Evolutionary conservation across 2,329 filamentous ascomycete genomes (phyloP).

Genomic region (Metarhizium robertsii): DNA sequence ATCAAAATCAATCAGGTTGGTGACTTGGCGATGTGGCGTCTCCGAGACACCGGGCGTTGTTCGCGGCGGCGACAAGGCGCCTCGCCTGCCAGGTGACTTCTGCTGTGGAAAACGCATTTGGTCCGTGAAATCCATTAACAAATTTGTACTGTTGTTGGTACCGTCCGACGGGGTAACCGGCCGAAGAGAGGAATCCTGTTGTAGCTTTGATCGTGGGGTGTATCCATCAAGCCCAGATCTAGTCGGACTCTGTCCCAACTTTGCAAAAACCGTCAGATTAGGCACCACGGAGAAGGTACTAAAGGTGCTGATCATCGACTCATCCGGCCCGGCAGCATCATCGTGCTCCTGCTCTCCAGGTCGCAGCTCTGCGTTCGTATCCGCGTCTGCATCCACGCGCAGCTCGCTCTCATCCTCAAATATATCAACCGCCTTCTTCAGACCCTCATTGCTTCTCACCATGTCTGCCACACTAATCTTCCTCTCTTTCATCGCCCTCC

Average conservation of each 20-base stretch:
- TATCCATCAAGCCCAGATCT: conserved; percentile 35
- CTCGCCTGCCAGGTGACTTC: conserved; percentile 37
- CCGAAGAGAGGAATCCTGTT: conserved; percentile 19
- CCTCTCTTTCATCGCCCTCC: conserved; percentile 20
- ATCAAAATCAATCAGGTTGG: conserved; percentile 66
- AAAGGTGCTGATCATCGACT: conserved; percentile 71
- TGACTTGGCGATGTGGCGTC: conserved; percentile 46
- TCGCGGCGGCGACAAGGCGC: conserved; percentile 20
- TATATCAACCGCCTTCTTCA: conserved; percentile 52
- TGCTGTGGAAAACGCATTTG: conserved; percentile 42
- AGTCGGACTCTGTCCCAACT: conserved; percentile 56
- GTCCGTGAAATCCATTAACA: conserved; percentile 83
- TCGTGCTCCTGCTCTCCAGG: conserved; percentile 22
- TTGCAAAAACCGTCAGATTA: conserved; percentile 75
- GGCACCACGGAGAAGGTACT: conserved; percentile 86
- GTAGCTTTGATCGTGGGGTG: conserved; percentile 27
- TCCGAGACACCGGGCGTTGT: conserved; percentile 20
- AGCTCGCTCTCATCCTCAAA: conserved; percentile 43
- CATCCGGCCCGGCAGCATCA: conserved; percentile 48
- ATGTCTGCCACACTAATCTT: conserved; percentile 43
- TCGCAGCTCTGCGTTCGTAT: conserved; percentile 15
- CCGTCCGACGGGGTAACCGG: conserved; percentile 25
- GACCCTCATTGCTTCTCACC: conserved; percentile 43
- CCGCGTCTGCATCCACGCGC: conserved; percentile 15
- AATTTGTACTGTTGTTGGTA: conserved; percentile 59